These are phyloP conservation scores for Gossypium australe DNA, from an alignment of 345 rosid species.

Conservation along the genomic window DNA sequence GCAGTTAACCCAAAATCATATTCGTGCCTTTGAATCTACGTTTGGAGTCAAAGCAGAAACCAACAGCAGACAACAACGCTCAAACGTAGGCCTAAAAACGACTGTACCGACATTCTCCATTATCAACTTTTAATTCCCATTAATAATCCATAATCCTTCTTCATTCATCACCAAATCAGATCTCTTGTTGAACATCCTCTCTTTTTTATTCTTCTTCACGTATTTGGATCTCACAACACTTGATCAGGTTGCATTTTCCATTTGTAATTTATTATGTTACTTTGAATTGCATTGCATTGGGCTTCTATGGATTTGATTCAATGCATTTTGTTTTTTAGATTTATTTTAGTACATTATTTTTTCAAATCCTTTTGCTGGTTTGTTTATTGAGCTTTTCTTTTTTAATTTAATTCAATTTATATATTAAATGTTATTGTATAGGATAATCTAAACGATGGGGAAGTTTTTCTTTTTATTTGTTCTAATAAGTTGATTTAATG, in stretches of 20 bases:
- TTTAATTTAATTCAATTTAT: neutral
- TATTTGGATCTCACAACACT: slow-evolving; percentile 6
- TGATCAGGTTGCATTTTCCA: slow-evolving; percentile 5
- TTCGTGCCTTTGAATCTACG: neutral
- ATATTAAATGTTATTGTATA: neutral
- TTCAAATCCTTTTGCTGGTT: neutral
- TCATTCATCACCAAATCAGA: neutral
- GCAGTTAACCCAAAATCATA: neutral
- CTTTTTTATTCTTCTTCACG: neutral
- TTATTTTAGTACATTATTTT: neutral
- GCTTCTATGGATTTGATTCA: neutral
- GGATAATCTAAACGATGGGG: neutral
- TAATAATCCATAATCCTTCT: neutral
- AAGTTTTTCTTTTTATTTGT: neutral
- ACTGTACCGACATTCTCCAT: neutral
- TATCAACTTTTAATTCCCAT: neutral
- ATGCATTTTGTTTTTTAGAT: neutral
- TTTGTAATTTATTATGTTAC: neutral
- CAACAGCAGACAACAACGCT: neutral
- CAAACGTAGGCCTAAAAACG: neutral
- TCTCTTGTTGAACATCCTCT: neutral
- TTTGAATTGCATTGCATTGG: neutral
- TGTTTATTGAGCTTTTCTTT: neutral
- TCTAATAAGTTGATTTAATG: neutral
- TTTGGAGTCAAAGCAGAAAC: neutral